A percentile compares a stretch with the other conserved stretches of the same genome.
Conservation (phyloP, 129 eudicot genomes). For the Dittrichia graveolens region DNA sequence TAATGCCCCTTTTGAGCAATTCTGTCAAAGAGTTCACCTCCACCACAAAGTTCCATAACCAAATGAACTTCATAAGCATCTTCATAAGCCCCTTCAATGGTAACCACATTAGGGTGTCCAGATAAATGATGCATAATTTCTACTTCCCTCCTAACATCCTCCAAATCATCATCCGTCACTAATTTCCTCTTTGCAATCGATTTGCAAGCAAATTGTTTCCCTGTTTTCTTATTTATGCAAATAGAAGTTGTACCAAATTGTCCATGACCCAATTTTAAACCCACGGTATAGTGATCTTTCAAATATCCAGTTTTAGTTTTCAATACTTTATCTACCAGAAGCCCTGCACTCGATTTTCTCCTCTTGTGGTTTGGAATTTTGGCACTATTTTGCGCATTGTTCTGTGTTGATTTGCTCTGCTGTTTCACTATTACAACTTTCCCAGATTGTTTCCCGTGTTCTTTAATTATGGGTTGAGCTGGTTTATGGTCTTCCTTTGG, state of each 20-base stretch:
- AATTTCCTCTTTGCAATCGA: slow-evolving; percentile 61
- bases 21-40: slow-evolving; percentile 70
- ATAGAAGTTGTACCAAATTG: slow-evolving; percentile 71
- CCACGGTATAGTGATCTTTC: slow-evolving; percentile 49
- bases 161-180: slow-evolving; percentile 49
- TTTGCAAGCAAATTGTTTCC: slow-evolving; percentile 62
- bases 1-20: slow-evolving; percentile 56
- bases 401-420: slow-evolving; percentile 24
- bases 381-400: background rate
- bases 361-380: slow-evolving; percentile 39
- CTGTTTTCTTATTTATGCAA: slow-evolving; percentile 53
- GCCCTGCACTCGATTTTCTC: slow-evolving; percentile 51
- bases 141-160: slow-evolving; percentile 72
- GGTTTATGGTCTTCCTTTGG: slow-evolving; percentile 21
- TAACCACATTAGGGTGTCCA: slow-evolving; percentile 62
- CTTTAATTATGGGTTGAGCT: background rate
- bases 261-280: slow-evolving; percentile 56
- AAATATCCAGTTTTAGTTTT: slow-evolving; percentile 49
- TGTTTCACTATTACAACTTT: slow-evolving; percentile 22
- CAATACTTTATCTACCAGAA: slow-evolving; percentile 48
- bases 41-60: slow-evolving; percentile 60
- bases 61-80: slow-evolving; percentile 65
- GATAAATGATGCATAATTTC: slow-evolving; percentile 72
- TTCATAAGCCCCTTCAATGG: slow-evolving; percentile 63
- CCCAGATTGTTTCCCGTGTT: slow-evolving; percentile 6